phyloP scores from a whole-genome alignment of 2,329 filamentous ascomycete species.

The Scortechinia acanthostroma region DNA sequence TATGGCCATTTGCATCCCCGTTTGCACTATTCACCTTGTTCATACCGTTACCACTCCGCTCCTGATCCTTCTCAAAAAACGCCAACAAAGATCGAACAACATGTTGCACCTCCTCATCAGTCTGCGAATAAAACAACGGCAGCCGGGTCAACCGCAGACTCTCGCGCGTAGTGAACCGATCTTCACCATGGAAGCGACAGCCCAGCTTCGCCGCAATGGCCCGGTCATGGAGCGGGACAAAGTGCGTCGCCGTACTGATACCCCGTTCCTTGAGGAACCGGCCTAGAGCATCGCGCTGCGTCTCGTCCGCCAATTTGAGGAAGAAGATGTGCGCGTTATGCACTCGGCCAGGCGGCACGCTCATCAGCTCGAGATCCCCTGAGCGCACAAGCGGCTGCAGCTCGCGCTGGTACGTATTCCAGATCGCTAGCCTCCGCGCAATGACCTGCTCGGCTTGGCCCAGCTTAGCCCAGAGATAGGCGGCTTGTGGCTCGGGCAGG shows the following conservation, averaged over 20 bases:
- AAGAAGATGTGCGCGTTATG: conserved; percentile 5
- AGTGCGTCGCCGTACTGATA: not conserved
- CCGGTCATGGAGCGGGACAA: not conserved
- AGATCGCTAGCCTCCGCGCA: not conserved
- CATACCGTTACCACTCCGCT: too few species aligned
- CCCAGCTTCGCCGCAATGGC: too few species aligned
- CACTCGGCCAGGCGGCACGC: too few species aligned
- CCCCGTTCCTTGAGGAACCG: not conserved
- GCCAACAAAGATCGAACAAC: too few species aligned
- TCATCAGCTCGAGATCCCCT: too few species aligned
- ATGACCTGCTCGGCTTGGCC: conserved; percentile 1
- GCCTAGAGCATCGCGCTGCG: not conserved
- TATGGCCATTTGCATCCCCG: too few species aligned
- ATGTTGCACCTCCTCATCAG: not conserved
- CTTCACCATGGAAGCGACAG: not conserved
- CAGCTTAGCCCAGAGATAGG: conserved; percentile 4
- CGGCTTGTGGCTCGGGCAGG: conserved; percentile 4
- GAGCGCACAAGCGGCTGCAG: not conserved
- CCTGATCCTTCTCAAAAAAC: too few species aligned
- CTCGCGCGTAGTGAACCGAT: not conserved
- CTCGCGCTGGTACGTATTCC: not conserved
- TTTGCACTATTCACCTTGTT: too few species aligned
- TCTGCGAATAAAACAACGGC: not conserved
- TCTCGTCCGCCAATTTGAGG: not conserved
- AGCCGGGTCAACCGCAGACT: not conserved